A percentile compares a stretch with the other conserved stretches of the same genome.
Evolutionary conservation across 83 land plant species (phyloP).

Genomic region (Picea abies): DNA sequence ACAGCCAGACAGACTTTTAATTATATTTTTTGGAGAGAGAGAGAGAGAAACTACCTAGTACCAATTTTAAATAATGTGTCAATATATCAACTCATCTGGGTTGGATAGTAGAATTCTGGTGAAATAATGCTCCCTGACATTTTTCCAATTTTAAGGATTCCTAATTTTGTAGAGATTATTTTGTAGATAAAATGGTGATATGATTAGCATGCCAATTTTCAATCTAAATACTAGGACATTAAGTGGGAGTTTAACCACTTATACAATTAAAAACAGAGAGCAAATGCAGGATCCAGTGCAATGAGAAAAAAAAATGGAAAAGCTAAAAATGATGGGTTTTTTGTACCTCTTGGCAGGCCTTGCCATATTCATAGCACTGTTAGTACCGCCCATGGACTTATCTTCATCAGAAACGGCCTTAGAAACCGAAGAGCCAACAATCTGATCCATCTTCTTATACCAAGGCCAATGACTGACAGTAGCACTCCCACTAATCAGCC

Average conservation of each 20-base stretch:
- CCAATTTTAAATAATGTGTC: neutral
- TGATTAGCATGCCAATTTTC: neutral
- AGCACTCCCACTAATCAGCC: slow-evolving; percentile 51
- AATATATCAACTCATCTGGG: neutral
- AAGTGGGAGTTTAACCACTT: neutral
- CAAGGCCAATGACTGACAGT: slow-evolving; percentile 78
- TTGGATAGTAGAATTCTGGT: neutral
- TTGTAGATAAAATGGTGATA: neutral
- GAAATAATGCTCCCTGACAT: neutral
- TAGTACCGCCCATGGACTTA: slow-evolving; percentile 19
- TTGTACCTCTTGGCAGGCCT: slow-evolving; percentile 47
- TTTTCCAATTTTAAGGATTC: too few species aligned
- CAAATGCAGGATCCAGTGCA: neutral
- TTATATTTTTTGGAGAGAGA: neutral
- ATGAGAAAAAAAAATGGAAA: neutral
- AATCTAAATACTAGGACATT: neutral
- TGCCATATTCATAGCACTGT: neutral
- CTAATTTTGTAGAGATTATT: neutral
- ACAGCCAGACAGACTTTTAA: neutral
- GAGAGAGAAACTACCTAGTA: neutral
- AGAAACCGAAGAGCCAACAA: slow-evolving; percentile 49
- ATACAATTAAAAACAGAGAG: neutral
- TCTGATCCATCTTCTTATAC: slow-evolving; percentile 80
- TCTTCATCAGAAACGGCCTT: slow-evolving; percentile 57
- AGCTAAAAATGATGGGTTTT: neutral